A percentile compares a stretch with the other conserved stretches of the same genome.
Evolutionary conservation across 192 early-diverging fungal genomes (phyloP).

Genomic region (Coemansia sp.): DNA sequence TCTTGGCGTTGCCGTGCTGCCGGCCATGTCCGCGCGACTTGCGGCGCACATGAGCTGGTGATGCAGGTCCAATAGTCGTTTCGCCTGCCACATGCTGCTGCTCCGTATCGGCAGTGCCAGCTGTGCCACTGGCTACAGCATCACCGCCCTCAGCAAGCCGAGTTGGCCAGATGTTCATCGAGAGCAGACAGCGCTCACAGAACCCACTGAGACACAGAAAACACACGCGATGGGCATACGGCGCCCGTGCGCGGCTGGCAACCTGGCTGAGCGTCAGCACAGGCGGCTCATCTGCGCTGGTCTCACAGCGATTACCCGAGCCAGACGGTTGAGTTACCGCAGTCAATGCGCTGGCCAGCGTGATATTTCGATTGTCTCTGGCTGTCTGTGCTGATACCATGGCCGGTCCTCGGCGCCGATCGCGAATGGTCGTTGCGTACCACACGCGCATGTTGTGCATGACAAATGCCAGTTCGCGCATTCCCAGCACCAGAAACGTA

Average conservation of each 20-base stretch:
- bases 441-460: slow-evolving; percentile 44
- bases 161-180: slow-evolving; percentile 51
- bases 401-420: slow-evolving; percentile 31
- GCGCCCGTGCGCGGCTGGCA: slow-evolving; percentile 8
- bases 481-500: slow-evolving; percentile 12
- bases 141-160: background rate
- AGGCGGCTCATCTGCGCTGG: background rate
- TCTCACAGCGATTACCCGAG: background rate
- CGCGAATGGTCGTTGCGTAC: slow-evolving; percentile 36
- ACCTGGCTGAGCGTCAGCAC: slow-evolving; percentile 7
- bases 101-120: background rate
- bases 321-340: background rate
- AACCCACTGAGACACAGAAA: slow-evolving; percentile 48
- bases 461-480: slow-evolving; percentile 30
- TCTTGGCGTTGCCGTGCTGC: slow-evolving; percentile 4
- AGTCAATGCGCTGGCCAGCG: background rate
- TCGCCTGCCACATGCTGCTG: background rate
- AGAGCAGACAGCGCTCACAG: slow-evolving; percentile 48
- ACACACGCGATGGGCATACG: slow-evolving; percentile 40
- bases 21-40: slow-evolving; percentile 4
- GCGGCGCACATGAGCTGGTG: background rate
- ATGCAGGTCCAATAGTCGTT: background rate
- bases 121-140: background rate
- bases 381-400: slow-evolving; percentile 11
- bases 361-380: background rate